Conservation (phyloP, 1,139 yeast genomes). For the Pichia sp. region DNA sequence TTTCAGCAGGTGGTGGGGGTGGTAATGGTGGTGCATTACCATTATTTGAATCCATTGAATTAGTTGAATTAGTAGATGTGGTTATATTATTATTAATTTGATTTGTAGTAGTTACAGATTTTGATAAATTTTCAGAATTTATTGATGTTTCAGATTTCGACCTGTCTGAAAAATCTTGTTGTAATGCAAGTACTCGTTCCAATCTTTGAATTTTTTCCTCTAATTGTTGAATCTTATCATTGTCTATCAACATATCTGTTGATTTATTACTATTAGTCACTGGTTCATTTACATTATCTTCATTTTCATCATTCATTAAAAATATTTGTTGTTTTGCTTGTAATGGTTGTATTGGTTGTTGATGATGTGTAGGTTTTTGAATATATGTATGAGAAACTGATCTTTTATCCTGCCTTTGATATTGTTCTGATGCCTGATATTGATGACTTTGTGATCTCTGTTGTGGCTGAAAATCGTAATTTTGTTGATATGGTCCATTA, state of each 20-base stretch:
- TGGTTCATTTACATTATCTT: not conserved
- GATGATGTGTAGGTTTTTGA: not conserved
- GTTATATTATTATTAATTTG: not conserved
- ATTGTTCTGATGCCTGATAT: not conserved
- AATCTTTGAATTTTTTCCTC: slow-evolving; percentile 28
- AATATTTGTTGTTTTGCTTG: slow-evolving; percentile 6
- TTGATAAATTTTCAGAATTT: not conserved
- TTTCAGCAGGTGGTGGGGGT: slow-evolving; percentile 26
- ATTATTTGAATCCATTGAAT: not conserved
- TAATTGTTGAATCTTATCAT: slow-evolving; percentile 22
- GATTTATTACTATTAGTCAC: not conserved
- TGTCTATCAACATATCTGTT: slow-evolving; percentile 3
- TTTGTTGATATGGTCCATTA: not conserved
- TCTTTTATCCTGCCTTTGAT: not conserved
- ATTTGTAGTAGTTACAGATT: not conserved
- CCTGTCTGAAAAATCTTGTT: slow-evolving; percentile 4
- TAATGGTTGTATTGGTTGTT: not conserved
- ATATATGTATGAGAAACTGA: not conserved
- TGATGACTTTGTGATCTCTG: slow-evolving; percentile 5
- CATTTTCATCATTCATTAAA: not conserved
- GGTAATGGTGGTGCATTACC: slow-evolving; percentile 25
- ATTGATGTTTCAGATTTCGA: not conserved
- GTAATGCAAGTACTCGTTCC: slow-evolving; percentile 23
- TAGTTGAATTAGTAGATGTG: not conserved
- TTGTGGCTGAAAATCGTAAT: slow-evolving; percentile 1